Conservation (phyloP, 352 stramenopile genomes). For the Ochromonadaceae sp. region DNA sequence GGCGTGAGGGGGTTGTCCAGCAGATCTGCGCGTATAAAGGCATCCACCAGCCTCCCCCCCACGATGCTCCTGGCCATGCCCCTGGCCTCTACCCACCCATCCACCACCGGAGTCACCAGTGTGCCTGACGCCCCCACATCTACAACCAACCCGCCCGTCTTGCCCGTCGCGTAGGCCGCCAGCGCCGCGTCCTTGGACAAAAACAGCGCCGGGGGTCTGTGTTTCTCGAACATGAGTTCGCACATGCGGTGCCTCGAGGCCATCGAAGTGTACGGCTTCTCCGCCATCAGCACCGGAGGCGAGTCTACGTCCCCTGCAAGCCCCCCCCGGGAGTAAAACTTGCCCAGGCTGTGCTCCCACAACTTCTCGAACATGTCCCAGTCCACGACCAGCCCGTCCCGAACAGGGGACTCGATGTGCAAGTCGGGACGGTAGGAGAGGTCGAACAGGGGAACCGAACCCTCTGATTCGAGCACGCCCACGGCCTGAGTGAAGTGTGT, state of each 20-base stretch:
- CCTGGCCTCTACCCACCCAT: conserved; percentile 1
- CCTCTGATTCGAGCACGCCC: too few relatives aligned
- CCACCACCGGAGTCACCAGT: background rate
- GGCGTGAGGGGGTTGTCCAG: background rate
- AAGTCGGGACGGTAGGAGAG: background rate
- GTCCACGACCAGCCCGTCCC: conserved; percentile 5
- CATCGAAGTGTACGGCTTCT: conserved; percentile 1
- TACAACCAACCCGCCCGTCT: conserved; percentile 36
- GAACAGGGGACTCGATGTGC: background rate
- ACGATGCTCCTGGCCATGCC: background rate
- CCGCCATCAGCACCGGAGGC: background rate
- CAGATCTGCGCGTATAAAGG: background rate
- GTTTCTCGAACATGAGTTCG: conserved; percentile 59
- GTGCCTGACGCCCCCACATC: background rate
- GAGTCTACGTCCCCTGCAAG: background rate
- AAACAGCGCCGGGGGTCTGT: conserved; percentile 51
- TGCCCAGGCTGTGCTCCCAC: background rate
- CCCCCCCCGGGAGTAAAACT: too few relatives aligned
- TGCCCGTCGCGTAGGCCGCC: conserved; percentile 55
- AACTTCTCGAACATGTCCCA: conserved; percentile 1
- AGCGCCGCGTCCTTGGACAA: conserved; percentile 57
- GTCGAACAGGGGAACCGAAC: too few relatives aligned
- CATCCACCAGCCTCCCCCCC: background rate
- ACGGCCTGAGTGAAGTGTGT: too few relatives aligned
- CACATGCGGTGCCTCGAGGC: background rate